Evolutionary conservation across 371 early-diverging fungal species (phyloP).

Genomic region (Circinella umbellata): DNA sequence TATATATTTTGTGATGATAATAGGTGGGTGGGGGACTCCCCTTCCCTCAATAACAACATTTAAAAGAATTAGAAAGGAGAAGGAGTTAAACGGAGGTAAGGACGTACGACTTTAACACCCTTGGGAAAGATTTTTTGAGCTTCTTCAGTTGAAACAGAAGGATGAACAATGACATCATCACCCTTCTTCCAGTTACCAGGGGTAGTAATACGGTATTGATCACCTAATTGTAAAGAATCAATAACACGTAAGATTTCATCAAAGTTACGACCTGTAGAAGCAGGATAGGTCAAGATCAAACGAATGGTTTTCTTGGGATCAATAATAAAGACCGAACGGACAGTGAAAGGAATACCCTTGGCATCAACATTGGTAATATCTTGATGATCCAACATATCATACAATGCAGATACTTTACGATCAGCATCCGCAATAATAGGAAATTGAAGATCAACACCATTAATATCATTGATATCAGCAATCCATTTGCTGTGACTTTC

Average conservation of each 20-base stretch:
- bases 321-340: conserved; percentile 93
- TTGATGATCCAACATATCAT: conserved; percentile 93
- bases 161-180: conserved; percentile 91
- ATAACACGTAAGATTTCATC: conserved; percentile 92
- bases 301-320: conserved; percentile 93
- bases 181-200: conserved; percentile 94
- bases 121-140: conserved; percentile 83
- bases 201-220: conserved; percentile 87
- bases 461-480: conserved; percentile 87
- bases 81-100: conserved; percentile 82
- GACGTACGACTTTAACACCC: conserved; percentile 78
- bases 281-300: conserved; percentile 89
- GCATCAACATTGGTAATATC: conserved; percentile 89
- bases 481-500: conserved; percentile 88
- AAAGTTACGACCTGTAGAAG: conserved; percentile 93
- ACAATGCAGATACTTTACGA: conserved; percentile 82
- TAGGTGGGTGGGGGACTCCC: not conserved
- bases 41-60: no score
- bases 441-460: conserved; percentile 77
- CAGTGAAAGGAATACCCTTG: conserved; percentile 92
- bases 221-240: conserved; percentile 91
- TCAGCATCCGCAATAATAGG: conserved; percentile 94
- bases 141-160: conserved; percentile 81
- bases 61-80: conserved; percentile 51
- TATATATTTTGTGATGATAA: no score